Conservation (phyloP, 2,329 filamentous ascomycete species). For the Rugonectria rugulosa region DNA sequence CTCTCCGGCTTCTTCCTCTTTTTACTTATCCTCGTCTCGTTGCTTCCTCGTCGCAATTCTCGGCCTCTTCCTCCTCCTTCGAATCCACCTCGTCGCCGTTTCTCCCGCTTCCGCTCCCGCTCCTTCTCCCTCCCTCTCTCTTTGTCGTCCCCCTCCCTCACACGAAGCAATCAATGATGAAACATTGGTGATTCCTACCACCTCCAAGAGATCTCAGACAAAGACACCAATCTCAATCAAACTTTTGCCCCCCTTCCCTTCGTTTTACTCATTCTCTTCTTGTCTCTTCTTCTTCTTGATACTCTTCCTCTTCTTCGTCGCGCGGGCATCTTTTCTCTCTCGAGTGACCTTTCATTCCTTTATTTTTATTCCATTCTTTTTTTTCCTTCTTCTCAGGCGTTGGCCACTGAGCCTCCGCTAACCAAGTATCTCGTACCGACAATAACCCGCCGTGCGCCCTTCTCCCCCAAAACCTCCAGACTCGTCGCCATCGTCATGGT, state of each 20-base stretch:
- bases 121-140: background rate
- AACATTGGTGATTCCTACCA: background rate
- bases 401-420: background rate
- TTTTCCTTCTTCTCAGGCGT: background rate
- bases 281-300: too few relatives aligned
- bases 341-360: background rate
- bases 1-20: too few relatives aligned
- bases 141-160: too few relatives aligned
- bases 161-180: background rate
- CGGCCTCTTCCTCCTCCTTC: background rate
- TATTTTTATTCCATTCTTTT: background rate
- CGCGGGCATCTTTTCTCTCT: too few relatives aligned
- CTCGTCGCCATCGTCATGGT: background rate
- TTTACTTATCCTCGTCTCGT: background rate
- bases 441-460: background rate
- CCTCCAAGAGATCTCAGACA: background rate
- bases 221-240: background rate
- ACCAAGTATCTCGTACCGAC: too few relatives aligned
- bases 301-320: too few relatives aligned
- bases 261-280: background rate
- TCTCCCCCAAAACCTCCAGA: background rate
- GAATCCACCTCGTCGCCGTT: background rate
- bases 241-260: background rate
- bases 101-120: background rate
- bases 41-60: background rate